These are phyloP conservation scores for Mrakiaceae sp. DNA, from an alignment of 1,284 basidiomycete genomes.

Conservation along the genomic window DNA sequence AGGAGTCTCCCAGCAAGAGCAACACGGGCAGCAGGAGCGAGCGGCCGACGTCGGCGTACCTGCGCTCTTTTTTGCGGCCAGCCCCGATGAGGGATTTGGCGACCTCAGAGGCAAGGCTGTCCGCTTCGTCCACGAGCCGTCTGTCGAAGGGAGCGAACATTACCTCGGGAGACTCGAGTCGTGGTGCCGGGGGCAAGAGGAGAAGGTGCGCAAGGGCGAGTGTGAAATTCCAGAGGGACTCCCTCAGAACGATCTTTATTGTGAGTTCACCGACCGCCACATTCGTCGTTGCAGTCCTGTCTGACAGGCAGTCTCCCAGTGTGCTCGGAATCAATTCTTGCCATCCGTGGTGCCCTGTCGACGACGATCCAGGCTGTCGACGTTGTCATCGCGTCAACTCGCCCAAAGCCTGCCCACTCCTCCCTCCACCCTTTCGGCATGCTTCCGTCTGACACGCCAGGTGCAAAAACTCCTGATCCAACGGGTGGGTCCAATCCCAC, in stretches of 20 bases:
- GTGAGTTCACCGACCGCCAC: conserved; percentile 39
- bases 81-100: not conserved
- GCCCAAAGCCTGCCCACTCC: conserved; percentile 14
- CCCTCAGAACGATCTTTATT: conserved; percentile 71
- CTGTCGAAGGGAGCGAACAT: conserved; percentile 32
- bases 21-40: too few relatives aligned
- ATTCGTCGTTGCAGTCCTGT: conserved; percentile 4
- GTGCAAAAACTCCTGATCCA: not conserved
- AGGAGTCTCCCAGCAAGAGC: not conserved
- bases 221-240: conserved; percentile 67
- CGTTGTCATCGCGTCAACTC: conserved; percentile 37
- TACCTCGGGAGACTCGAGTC: conserved; percentile 31
- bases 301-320: conserved; percentile 37
- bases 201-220: conserved; percentile 51
- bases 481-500: too few relatives aligned
- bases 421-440: not conserved
- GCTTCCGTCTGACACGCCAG: conserved; percentile 23
- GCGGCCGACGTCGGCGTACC: conserved; percentile 3
- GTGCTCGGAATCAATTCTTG: conserved; percentile 54
- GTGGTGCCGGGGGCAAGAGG: conserved; percentile 38
- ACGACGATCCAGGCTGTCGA: conserved; percentile 80
- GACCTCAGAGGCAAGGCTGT: conserved; percentile 3
- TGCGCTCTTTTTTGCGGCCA: not conserved
- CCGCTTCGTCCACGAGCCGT: conserved; percentile 2
- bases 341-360: conserved; percentile 63